Percentiles rank a stretch among this genome's conserved stretches.
phyloP scores from a whole-genome alignment of 75 land plant genomes.

The Larix kaempferi region DNA sequence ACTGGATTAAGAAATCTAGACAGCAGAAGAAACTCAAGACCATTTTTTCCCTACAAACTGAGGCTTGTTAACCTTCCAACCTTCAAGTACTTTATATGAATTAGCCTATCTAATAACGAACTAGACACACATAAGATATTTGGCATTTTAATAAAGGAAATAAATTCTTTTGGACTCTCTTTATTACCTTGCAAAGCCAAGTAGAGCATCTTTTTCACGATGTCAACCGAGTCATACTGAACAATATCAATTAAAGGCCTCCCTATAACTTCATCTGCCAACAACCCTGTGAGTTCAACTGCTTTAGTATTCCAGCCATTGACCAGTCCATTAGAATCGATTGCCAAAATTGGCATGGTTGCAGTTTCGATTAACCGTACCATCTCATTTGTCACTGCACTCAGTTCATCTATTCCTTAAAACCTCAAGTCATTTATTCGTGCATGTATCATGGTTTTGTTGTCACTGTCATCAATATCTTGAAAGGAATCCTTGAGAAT shows the following conservation, averaged over 20 bases:
- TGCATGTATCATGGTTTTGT: constrained; percentile 60
- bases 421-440: constrained; percentile 43
- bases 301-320: constrained; percentile 91
- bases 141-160: no score
- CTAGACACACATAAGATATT: no score
- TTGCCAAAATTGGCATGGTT: constrained; percentile 75
- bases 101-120: no score
- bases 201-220: constrained; percentile 53
- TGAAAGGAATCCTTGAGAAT: constrained; percentile 77
- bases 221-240: constrained; percentile 43
- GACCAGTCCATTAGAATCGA: constrained; percentile 61
- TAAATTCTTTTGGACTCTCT: no score
- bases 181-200: constrained; percentile 82
- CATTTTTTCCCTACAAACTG: no score
- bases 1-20: no score
- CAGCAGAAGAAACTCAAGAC: no score
- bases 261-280: constrained; percentile 60
- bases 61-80: no score
- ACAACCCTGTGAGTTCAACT: constrained; percentile 78
- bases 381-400: constrained; percentile 82
- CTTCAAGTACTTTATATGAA: no score
- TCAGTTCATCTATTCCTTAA: constrained; percentile 63
- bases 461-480: constrained; percentile 31
- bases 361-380: constrained; percentile 89
- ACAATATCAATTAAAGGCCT: constrained; percentile 55